Base-by-base conservation (phyloP, 345 rosid genomes). In the Microthlaspi erraticum region DNA sequence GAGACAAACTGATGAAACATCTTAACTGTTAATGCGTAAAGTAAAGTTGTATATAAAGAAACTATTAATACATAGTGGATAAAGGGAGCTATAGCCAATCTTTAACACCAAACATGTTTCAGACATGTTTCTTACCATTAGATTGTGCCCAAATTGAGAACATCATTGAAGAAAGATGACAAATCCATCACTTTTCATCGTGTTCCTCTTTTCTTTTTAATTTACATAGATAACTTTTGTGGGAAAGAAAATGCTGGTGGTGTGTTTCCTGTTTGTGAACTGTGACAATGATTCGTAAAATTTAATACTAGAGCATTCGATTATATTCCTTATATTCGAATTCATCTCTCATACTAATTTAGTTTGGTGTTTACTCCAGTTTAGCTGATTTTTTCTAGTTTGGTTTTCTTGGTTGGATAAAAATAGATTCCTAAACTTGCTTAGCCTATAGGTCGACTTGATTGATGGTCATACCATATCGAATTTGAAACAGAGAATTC, bases 81-180 rank as follows among this genome's bases (percentile, higher is more conserved):
- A 76, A 64, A 70, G 60, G 31, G 6, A 70, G 12, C 51, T 12
- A 8, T 53, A 61, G 14, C 60, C 79, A 75, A 68, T 68, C 78
- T 75, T 75, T 68, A 75, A 60, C 44, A 60, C 69, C 66, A 4
- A 64, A 76, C 79, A 76, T 76, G 79, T 70, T 63, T 44, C 54
- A 63, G 75, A 76, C 79, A 76, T 76, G 79, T 76, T 76, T 76
- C 66, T 64, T 70, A 62, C 75, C 55, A 62, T 64, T 63, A 69
- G 66, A 63, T 76, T 64, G 16, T 69, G 75, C 56, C 70, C 49
- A 62, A 68, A 74, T 61, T 68, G 52, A 54, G 19, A 54, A 75
- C 65, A 61, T 68, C 79, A 44, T 60, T 75, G 73, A 61, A 9
- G 33, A 42, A 53, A 53, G 17, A 44, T 60, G 42, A 62, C 53